Evolutionary conservation across 257 asterid species (phyloP).

Genomic region (Cynanchum wilfordii): DNA sequence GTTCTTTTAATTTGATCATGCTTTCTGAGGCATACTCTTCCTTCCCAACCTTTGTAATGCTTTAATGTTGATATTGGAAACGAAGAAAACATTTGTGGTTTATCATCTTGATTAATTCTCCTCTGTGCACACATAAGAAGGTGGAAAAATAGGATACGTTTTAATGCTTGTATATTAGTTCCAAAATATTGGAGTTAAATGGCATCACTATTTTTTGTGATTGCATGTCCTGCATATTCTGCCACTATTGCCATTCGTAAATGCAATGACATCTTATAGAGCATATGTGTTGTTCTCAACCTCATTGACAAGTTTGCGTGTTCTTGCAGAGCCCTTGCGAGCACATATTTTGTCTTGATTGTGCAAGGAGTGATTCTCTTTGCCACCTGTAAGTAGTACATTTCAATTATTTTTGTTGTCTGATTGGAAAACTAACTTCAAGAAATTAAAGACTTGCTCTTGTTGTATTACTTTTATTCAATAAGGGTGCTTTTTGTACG

Average conservation of each 20-base stretch:
- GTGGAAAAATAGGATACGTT: not conserved
- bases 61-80: not conserved
- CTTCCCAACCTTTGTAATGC: not conserved
- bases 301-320: slow-evolving; percentile 10
- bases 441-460: not conserved
- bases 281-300: not conserved
- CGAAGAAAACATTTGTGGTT: not conserved
- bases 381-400: slow-evolving; percentile 80
- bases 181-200: not conserved
- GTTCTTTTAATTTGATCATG: slow-evolving; percentile 1
- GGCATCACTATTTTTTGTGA: not conserved
- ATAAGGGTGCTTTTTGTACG: not conserved
- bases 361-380: slow-evolving; percentile 86
- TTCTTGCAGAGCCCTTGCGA: slow-evolving; percentile 93
- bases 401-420: not conserved
- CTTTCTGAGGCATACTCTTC: not conserved
- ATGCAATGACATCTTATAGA: not conserved
- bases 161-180: not conserved
- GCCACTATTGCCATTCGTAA: not conserved
- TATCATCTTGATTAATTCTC: not conserved
- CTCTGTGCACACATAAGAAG: not conserved
- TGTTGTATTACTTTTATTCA: not conserved
- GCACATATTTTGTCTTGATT: slow-evolving; percentile 93
- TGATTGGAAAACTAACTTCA: not conserved
- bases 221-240: not conserved